Evolutionary conservation across 2,329 filamentous ascomycete species (phyloP).

Genomic region (Incumbomyces lentus): DNA sequence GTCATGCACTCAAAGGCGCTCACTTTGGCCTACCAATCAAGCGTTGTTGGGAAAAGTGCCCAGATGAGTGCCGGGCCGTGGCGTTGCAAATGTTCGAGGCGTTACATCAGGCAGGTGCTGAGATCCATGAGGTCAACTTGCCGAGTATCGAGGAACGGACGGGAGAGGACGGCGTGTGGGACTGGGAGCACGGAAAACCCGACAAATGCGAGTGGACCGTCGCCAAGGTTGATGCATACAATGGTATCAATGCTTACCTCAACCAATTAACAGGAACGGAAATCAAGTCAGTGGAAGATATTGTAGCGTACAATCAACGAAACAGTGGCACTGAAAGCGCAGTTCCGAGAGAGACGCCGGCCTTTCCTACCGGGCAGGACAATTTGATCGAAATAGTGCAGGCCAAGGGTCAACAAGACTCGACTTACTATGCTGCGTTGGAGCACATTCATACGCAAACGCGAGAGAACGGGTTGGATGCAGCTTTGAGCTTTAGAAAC

Average conservation of each 20-base stretch:
- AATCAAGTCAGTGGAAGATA: slow-evolving; percentile 17
- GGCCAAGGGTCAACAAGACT: slow-evolving; percentile 17
- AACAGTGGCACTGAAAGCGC: slow-evolving; percentile 20
- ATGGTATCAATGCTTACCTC: slow-evolving; percentile 17
- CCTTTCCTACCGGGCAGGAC: slow-evolving; percentile 23
- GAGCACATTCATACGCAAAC: slow-evolving; percentile 22
- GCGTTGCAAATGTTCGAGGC: slow-evolving; percentile 28
- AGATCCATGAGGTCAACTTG: slow-evolving; percentile 21
- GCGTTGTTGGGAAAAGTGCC: slow-evolving; percentile 36
- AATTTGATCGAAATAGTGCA: slow-evolving; percentile 11
- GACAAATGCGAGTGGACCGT: slow-evolving; percentile 10
- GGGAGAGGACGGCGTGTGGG: slow-evolving; percentile 21
- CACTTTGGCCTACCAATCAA: slow-evolving; percentile 27
- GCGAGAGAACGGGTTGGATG: slow-evolving; percentile 24
- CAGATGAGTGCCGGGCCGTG: slow-evolving; percentile 27
- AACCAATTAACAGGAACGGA: slow-evolving; percentile 13
- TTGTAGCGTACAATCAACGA: slow-evolving; percentile 16
- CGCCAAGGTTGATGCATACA: slow-evolving; percentile 18
- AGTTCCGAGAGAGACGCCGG: slow-evolving; percentile 18
- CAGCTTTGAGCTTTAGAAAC: slow-evolving; percentile 18
- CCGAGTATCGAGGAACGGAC: slow-evolving; percentile 24
- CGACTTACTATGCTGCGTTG: slow-evolving; percentile 22
- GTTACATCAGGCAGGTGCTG: slow-evolving; percentile 29
- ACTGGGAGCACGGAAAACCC: slow-evolving; percentile 20
- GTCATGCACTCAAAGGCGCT: slow-evolving; percentile 14